phyloP scores from a whole-genome alignment of 2,329 filamentous ascomycete species.

The Monosporascus sp. region DNA sequence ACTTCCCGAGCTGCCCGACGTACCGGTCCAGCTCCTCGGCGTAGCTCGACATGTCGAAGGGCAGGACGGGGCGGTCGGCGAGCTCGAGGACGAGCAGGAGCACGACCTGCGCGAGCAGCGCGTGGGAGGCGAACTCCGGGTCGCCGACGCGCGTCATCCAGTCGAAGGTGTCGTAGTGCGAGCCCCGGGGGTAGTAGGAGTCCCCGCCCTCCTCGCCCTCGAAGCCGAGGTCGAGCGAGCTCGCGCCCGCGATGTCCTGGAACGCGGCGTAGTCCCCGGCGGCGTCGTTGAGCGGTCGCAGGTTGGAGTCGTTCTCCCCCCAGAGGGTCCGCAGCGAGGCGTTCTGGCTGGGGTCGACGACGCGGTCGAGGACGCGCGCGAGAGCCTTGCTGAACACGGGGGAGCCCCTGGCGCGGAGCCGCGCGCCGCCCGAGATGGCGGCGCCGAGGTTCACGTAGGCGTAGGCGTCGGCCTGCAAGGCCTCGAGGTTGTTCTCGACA shows the following conservation, averaged over 20 bases:
- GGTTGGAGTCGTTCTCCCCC: constrained; percentile 49
- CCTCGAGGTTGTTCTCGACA: constrained; percentile 77
- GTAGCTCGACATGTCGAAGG: constrained; percentile 75
- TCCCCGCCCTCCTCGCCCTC: constrained; percentile 53
- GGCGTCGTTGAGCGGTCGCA: constrained; percentile 51
- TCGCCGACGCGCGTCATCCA: constrained; percentile 81
- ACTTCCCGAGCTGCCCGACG: constrained; percentile 61
- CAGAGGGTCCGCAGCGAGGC: constrained; percentile 70
- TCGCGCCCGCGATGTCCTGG: constrained; percentile 84
- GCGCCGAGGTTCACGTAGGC: constrained; percentile 91
- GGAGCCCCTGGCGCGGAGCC: constrained; percentile 74
- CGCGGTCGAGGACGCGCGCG: constrained; percentile 66
- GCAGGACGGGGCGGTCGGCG: constrained; percentile 73
- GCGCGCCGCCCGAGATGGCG: constrained; percentile 63
- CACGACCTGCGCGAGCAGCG: constrained; percentile 71
- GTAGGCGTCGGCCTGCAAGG: constrained; percentile 67
- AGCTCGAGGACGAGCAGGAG: constrained; percentile 81
- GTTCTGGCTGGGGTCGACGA: constrained; percentile 68
- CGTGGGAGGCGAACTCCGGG: constrained; percentile 78
- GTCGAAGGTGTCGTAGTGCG: constrained; percentile 77
- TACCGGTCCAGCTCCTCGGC: constrained; percentile 60
- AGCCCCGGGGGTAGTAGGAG: constrained; percentile 69
- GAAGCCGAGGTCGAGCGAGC: constrained; percentile 82
- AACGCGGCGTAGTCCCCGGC: constrained; percentile 85
- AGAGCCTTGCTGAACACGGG: constrained; percentile 74